Evolutionary conservation across 352 stramenopile species (phyloP), one percentile per base, ranked within the genome.

Genomic region (Globisporangium alternatum): DNA sequence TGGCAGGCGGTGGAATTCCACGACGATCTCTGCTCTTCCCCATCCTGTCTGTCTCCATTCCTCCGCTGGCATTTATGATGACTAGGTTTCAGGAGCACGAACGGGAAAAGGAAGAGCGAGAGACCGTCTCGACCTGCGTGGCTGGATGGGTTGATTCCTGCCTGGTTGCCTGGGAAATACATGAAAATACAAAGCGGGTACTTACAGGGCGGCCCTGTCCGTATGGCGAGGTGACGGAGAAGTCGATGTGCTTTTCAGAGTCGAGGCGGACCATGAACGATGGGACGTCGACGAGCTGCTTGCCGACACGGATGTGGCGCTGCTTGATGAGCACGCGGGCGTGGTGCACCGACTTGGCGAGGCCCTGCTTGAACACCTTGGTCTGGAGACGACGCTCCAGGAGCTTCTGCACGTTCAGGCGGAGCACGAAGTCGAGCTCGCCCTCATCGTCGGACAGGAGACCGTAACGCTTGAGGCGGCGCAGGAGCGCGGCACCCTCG

Each of bases 161-260:
- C 35, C 3, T 52, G 37, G n/a, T 17, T 15, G 19, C 5, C 31
- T 68, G 21, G 35, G 3, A 22, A 41, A 64, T 56, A 10, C 58
- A 47, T 39, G 35, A 41, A 43, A 44, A 44, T 1, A 57, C 7
- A 62, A 30, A 5, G 6, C 7, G 44, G 15, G 28, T 56, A 66
- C 74, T 62, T 82, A 87, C 78, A 22, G 95, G 96, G 68, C 95
- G 82, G 69, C 97, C 97, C 81, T 99, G 96, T 68, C 97, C 97
- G 75, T 99, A 99, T 39, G 97, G 97, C 60, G 95, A 99, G 69
- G 95, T 98, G 68, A 98, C 84, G 57, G 97, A 77, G 80, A 99
- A 99, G 86, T 99, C 97, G 90, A 99, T 99, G 95, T 99, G 97
- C 87, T 99, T 99, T 85, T 99, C 97, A 60, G 92, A 98, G 83